phyloP scores from a whole-genome alignment of 228 moss, liverwort and hornwort species.

The Sphagnum magellanicum region DNA sequence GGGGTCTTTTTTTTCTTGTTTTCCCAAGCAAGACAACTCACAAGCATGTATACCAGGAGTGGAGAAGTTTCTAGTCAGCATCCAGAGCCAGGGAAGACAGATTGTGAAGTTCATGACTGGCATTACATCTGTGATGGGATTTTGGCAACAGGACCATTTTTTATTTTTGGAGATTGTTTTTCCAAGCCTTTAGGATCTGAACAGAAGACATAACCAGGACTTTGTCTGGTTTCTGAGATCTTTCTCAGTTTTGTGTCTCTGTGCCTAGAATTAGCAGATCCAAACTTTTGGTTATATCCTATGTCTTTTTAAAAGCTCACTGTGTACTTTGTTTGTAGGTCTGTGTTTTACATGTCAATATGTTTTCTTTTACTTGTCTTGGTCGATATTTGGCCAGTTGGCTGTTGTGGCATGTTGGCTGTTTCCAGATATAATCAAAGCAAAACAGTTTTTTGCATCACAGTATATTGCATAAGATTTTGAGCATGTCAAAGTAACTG shows the following conservation, averaged over 20 bases:
- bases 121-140: constrained; percentile 34
- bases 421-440: too few relatives aligned
- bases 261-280: constrained; percentile 1
- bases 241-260: constrained; percentile 25
- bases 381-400: too few relatives aligned
- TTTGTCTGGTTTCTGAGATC: constrained; percentile 27
- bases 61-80: constrained; percentile 21
- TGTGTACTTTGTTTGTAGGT: too few relatives aligned
- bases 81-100: constrained; percentile 20
- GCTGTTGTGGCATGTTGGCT: too few relatives aligned
- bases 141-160: constrained; percentile 23
- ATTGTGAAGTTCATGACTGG: constrained; percentile 47
- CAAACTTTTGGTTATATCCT: too few relatives aligned
- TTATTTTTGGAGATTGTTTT: constrained; percentile 44
- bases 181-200: constrained; percentile 33
- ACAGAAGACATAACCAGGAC: constrained; percentile 25
- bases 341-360: too few relatives aligned
- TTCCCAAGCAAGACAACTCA: constrained; percentile 18
- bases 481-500: too few relatives aligned
- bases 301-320: too few relatives aligned
- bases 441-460: too few relatives aligned
- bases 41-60: constrained; percentile 17
- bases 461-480: too few relatives aligned
- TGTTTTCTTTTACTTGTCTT: too few relatives aligned
- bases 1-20: constrained; percentile 41